These are phyloP conservation scores for Plasmodium knowlesi DNA, from an alignment of 169 alveolate genomes.

Conservation along the genomic window DNA sequence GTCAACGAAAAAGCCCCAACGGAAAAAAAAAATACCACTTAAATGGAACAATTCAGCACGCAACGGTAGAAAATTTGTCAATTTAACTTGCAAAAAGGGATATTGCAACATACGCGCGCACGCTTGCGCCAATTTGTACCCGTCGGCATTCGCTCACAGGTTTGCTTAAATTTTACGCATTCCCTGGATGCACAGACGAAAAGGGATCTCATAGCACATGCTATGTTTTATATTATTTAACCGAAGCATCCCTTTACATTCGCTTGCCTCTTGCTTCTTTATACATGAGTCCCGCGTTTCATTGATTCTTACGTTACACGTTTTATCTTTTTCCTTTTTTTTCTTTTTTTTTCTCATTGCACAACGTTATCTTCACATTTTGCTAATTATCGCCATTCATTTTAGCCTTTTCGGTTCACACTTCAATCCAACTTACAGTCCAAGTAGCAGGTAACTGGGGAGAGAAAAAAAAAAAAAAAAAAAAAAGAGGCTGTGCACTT, in stretches of 20 bases:
- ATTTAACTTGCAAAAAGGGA: neutral
- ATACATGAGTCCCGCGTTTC: neutral
- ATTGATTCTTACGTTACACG: neutral
- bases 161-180: neutral
- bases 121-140: neutral
- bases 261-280: neutral
- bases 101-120: neutral
- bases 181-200: neutral
- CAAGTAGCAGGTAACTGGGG: neutral
- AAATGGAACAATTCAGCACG: neutral
- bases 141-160: neutral
- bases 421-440: neutral
- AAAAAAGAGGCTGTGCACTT: neutral
- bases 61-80: neutral
- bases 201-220: neutral
- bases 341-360: neutral
- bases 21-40: neutral
- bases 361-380: neutral
- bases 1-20: neutral
- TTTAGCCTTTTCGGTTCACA: neutral
- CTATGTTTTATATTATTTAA: neutral
- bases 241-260: neutral
- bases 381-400: neutral
- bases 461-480: neutral
- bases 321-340: neutral